Base-by-base conservation (phyloP, 495 filamentous ascomycete genomes). In the Xylaria telfairii region DNA sequence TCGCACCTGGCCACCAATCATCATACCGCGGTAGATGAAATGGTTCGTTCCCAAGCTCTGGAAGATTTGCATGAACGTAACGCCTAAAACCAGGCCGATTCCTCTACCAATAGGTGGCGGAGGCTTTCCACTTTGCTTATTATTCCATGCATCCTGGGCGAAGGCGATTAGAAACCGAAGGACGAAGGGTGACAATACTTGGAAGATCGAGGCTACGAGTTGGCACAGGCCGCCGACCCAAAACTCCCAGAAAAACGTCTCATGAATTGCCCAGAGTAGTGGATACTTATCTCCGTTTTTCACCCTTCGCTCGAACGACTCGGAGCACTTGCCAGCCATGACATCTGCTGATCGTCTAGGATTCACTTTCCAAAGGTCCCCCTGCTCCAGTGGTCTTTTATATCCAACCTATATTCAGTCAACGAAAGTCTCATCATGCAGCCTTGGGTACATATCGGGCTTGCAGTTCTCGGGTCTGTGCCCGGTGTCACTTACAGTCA, bases 331-430 rank as follows among this genome's bases (percentile, higher is more conserved):
- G 9, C 78, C 77, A 12, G 91, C 88, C 75, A 97, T 76, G 5
- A 88, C 77, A 28, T 93, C 87, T 47, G 91, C 90, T n/a, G 87
- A 83, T 49, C 95, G 86, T 67, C 91, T 78, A 0, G 95, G 94
- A 72, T 97, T 97, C 59, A 98, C 92, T 1, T 83, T 84, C 90
- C 94, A 97, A 68, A 98, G 89, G 76, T 98, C 95, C 76, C 91
- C 91, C 44, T 90, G 80, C 73, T 97, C 92, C 8, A 98, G 86
- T 15, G 90, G 89, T 12, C 95, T 90, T 75, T 93, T 88, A 78
- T 97, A 98, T 21, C 95, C 95, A 59, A 85, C 85, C 87, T 90
- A 73, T 24, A 21, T 65, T 21, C 63, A 69, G 41, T 60, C 53
- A 74, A 64, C 41, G 56, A 34, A 56, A 39, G 7, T 34, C 39